Evolutionary conservation across 768 basidiomycete genomes (phyloP).

Genomic region (Amanita fuliginea): DNA sequence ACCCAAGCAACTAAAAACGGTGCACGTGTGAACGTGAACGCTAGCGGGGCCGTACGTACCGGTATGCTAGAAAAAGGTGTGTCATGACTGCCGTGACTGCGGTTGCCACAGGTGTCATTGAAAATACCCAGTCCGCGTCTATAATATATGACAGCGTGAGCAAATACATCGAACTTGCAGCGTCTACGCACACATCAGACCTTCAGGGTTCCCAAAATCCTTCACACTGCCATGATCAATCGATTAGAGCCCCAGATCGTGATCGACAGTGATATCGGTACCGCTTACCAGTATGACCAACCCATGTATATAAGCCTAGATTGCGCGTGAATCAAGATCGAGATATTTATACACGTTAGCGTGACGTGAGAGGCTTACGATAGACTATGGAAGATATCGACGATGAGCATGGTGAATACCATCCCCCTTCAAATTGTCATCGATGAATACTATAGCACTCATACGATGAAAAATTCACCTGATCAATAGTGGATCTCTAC

Average conservation of each 20-base stretch:
- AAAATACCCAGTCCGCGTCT: too few relatives aligned
- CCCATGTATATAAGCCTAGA: constrained; percentile 6
- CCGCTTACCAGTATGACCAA: neutral
- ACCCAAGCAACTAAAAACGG: neutral
- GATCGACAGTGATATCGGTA: neutral
- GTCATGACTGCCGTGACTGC: constrained; percentile 5
- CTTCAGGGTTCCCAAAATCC: constrained; percentile 8
- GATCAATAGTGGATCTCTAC: neutral
- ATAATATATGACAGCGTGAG: neutral
- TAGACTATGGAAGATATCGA: constrained; percentile 10
- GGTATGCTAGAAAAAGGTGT: neutral
- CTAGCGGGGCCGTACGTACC: neutral
- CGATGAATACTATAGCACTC: neutral
- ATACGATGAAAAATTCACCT: neutral
- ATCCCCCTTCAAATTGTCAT: neutral
- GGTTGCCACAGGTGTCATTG: constrained; percentile 4
- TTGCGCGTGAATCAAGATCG: neutral
- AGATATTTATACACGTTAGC: neutral
- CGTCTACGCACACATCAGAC: constrained; percentile 5
- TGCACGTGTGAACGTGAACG: neutral
- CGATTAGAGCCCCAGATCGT: neutral
- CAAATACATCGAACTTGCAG: neutral
- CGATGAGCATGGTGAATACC: constrained; percentile 8
- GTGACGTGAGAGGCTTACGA: constrained; percentile 7
- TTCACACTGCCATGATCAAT: constrained; percentile 5